Percentiles rank a stretch among this genome's conserved stretches.
These are phyloP conservation scores for Spiraea crenata DNA, from an alignment of 331 rosid species.

Conservation along the genomic window DNA sequence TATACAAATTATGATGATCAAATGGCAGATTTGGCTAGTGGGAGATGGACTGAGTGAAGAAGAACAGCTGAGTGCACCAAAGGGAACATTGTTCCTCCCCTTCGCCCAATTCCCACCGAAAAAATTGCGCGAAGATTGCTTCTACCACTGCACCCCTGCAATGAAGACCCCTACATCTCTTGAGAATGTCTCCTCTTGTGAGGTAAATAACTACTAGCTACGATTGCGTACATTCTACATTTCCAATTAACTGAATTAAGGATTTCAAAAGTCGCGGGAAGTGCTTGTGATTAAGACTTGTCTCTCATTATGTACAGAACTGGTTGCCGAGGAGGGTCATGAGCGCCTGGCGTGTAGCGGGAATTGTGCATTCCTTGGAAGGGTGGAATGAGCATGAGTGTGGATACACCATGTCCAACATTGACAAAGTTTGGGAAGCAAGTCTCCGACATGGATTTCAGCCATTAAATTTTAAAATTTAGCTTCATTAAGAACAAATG, in stretches of 20 bases:
- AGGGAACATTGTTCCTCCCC: conserved; percentile 77
- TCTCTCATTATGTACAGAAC: conserved; percentile 8
- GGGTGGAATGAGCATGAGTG: conserved; percentile 41
- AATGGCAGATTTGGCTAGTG: conserved; percentile 62
- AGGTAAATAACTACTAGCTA: conserved; percentile 38
- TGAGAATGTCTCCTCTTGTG: conserved; percentile 71
- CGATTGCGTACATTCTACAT: too few relatives aligned
- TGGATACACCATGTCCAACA: conserved; percentile 18
- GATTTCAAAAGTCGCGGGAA: too few relatives aligned
- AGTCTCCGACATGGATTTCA: conserved; percentile 36
- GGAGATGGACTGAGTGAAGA: conserved; percentile 57
- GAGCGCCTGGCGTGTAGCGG: conserved; percentile 36
- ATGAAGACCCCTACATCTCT: conserved; percentile 55
- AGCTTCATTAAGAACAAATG: too few relatives aligned
- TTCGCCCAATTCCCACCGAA: conserved; percentile 72
- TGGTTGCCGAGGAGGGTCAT: conserved; percentile 39
- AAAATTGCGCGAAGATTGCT: conserved; percentile 61
- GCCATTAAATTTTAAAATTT: conserved; percentile 7
- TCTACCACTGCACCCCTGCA: conserved; percentile 61
- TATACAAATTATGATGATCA: not conserved
- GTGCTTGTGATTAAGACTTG: too few relatives aligned
- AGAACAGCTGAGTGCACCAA: conserved; percentile 57
- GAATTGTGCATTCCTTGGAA: conserved; percentile 35
- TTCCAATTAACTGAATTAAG: too few relatives aligned
- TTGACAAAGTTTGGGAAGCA: conserved; percentile 34